Evolutionary conservation across 75 land plant species (phyloP).

Genomic region (Picea glauca): DNA sequence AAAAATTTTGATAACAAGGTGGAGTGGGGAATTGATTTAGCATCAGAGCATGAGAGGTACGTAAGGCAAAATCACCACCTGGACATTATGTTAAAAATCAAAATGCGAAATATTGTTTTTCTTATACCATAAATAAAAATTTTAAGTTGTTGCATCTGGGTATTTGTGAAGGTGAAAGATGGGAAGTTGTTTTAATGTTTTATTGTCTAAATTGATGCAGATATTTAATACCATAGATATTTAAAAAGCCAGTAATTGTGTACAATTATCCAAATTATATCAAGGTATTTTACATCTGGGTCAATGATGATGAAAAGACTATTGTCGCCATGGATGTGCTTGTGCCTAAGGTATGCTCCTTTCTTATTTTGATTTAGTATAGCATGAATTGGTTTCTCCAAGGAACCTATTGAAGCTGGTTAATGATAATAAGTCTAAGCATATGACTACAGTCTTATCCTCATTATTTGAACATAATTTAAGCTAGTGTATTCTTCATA

Average conservation of each 20-base stretch:
- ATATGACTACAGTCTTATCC: too few relatives aligned
- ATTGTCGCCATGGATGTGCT: constrained; percentile 99
- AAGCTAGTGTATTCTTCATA: neutral
- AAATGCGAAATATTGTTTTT: too few relatives aligned
- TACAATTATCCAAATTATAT: constrained; percentile 37
- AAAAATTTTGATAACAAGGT: constrained; percentile 25
- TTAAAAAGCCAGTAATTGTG: constrained; percentile 75
- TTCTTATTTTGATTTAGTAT: too few relatives aligned
- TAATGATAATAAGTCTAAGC: neutral
- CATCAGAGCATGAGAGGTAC: constrained; percentile 99
- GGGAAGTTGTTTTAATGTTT: neutral
- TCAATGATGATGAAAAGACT: constrained; percentile 88
- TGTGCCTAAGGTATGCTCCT: constrained; percentile 8
- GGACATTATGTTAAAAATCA: too few relatives aligned
- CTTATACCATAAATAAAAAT: too few relatives aligned
- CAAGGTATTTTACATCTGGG: constrained; percentile 96
- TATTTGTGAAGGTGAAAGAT: neutral
- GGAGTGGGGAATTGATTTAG: constrained; percentile 96
- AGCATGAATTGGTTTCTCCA: too few relatives aligned
- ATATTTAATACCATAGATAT: constrained; percentile 72
- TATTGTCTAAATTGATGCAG: constrained; percentile 32
- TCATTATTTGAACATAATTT: neutral
- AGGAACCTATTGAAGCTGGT: too few relatives aligned
- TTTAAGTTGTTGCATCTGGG: too few relatives aligned
- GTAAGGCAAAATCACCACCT: neutral